Conservation (phyloP, 2,329 filamentous ascomycete genomes). For the Elsinoe arachidis region DNA sequence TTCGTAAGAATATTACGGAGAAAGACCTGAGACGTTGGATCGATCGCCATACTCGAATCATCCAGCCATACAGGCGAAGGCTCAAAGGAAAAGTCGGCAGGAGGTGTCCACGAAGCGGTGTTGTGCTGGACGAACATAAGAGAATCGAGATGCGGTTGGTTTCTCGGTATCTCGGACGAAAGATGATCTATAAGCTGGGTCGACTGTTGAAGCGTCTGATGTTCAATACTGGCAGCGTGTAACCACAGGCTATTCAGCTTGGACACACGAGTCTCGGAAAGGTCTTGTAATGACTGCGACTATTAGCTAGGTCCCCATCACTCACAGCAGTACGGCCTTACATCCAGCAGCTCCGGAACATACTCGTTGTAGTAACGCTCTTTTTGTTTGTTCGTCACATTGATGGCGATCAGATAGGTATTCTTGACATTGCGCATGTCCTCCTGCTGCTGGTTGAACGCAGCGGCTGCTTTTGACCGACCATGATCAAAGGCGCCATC, state of each 20-base stretch:
- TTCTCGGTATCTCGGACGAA: constrained; percentile 72
- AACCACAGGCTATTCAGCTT: constrained; percentile 84
- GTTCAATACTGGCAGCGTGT: constrained; percentile 69
- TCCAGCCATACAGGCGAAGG: constrained; percentile 97
- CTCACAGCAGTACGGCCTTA: constrained; percentile 32
- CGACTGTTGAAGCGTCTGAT: constrained; percentile 66
- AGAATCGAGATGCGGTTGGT: constrained; percentile 80
- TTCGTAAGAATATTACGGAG: constrained; percentile 86
- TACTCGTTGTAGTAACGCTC: constrained; percentile 97
- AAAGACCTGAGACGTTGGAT: constrained; percentile 82
- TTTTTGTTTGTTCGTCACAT: constrained; percentile 95
- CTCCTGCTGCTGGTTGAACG: constrained; percentile 82
- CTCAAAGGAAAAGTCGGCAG: constrained; percentile 76
- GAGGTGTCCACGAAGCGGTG: constrained; percentile 68
- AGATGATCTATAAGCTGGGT: constrained; percentile 64
- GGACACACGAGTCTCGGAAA: constrained; percentile 78
- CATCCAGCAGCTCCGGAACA: constrained; percentile 85
- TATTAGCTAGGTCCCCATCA: background rate
- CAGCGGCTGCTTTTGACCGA: constrained; percentile 81
- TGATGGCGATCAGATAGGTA: constrained; percentile 92
- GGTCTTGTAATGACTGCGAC: constrained; percentile 64
- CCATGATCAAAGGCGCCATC: constrained; percentile 80
- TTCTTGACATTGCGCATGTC: constrained; percentile 99
- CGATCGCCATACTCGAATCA: constrained; percentile 74
- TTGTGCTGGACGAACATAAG: constrained; percentile 99